These are phyloP conservation scores for Crithidia expoeki DNA, from an alignment of 208 protist genomes.

Conservation along the genomic window DNA sequence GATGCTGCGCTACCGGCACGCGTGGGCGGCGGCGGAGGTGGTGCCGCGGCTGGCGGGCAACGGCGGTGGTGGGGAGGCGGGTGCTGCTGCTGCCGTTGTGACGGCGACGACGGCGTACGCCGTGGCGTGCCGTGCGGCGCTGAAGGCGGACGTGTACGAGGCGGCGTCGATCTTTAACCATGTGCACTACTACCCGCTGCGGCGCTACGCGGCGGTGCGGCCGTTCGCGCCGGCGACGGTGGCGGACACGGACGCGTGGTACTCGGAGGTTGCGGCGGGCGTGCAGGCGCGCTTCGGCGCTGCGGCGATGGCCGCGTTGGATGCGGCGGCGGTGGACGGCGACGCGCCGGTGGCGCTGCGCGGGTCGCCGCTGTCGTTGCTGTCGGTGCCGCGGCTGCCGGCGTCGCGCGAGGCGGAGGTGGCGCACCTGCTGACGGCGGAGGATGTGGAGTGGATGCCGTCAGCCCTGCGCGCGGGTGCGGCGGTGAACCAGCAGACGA, in stretches of 20 bases:
- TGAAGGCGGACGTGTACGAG: slow-evolving; percentile 32
- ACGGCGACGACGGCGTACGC: slow-evolving; percentile 5
- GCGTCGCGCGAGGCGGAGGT: slow-evolving; percentile 14
- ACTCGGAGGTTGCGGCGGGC: slow-evolving; percentile 43
- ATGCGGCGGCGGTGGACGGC: not conserved
- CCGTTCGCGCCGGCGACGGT: slow-evolving; percentile 41
- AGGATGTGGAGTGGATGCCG: slow-evolving; percentile 20
- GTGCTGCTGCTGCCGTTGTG: too few species aligned
- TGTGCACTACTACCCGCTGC: slow-evolving; percentile 59
- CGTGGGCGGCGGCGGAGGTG: slow-evolving; percentile 28
- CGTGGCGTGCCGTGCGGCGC: slow-evolving; percentile 17
- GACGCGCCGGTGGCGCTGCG: not conserved
- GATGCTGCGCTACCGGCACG: slow-evolving; percentile 45
- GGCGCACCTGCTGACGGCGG: slow-evolving; percentile 16
- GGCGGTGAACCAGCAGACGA: slow-evolving; percentile 35
- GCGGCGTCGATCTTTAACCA: slow-evolving; percentile 49
- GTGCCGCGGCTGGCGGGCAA: slow-evolving; percentile 22
- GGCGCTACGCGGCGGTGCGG: slow-evolving; percentile 41
- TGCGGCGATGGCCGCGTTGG: not conserved
- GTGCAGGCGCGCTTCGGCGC: slow-evolving; percentile 30
- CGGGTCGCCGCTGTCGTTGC: slow-evolving; percentile 16
- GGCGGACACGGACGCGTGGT: slow-evolving; percentile 46
- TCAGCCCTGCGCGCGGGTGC: slow-evolving; percentile 12
- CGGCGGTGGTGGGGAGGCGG: not conserved
- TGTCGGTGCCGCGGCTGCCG: slow-evolving; percentile 18